Percentiles rank a stretch among this genome's conserved stretches.
Conservation (phyloP, 371 early-diverging fungal genomes). For the Massospora cicadina region DNA sequence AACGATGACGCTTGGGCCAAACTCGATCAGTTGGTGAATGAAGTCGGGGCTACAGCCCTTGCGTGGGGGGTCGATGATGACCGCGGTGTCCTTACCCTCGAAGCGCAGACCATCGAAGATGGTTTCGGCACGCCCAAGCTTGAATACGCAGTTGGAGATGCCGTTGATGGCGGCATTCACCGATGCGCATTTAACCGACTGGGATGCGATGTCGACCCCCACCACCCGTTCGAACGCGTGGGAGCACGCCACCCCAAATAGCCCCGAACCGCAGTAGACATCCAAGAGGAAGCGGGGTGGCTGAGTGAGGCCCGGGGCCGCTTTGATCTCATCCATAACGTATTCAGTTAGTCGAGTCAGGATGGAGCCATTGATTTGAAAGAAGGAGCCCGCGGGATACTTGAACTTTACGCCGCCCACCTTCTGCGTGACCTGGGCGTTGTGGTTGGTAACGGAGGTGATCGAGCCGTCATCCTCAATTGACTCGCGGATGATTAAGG, state of each 20-base stretch:
- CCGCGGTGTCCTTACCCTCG: slow-evolving; percentile 27
- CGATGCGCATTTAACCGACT: slow-evolving; percentile 31
- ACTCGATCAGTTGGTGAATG: slow-evolving; percentile 33
- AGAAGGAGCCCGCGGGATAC: slow-evolving; percentile 31
- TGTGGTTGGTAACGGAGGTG: slow-evolving; percentile 19
- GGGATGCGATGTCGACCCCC: slow-evolving; percentile 38
- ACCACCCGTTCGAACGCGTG: slow-evolving; percentile 29
- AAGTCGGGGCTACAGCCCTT: slow-evolving; percentile 39
- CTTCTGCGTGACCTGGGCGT: slow-evolving; percentile 20
- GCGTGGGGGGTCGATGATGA: slow-evolving; percentile 49
- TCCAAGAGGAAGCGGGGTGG: slow-evolving; percentile 28
- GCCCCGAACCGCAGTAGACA: slow-evolving; percentile 48
- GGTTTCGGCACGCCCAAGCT: slow-evolving; percentile 29
- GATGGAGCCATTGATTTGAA: slow-evolving; percentile 43
- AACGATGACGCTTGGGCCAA: slow-evolving; percentile 36
- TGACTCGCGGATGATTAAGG: slow-evolving; percentile 31
- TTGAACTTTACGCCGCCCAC: slow-evolving; percentile 20
- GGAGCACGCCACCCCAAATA: slow-evolving; percentile 39
- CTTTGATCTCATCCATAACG: slow-evolving; percentile 24
- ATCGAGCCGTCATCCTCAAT: slow-evolving; percentile 14
- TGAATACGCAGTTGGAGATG: slow-evolving; percentile 28
- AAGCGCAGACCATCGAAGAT: slow-evolving; percentile 29
- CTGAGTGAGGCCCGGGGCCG: slow-evolving; percentile 13
- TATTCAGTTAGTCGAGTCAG: slow-evolving; percentile 31
- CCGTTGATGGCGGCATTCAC: slow-evolving; percentile 36